These are phyloP conservation scores for Platanthera zijinensis DNA, from an alignment of 106 monocot species.

Conservation along the genomic window DNA sequence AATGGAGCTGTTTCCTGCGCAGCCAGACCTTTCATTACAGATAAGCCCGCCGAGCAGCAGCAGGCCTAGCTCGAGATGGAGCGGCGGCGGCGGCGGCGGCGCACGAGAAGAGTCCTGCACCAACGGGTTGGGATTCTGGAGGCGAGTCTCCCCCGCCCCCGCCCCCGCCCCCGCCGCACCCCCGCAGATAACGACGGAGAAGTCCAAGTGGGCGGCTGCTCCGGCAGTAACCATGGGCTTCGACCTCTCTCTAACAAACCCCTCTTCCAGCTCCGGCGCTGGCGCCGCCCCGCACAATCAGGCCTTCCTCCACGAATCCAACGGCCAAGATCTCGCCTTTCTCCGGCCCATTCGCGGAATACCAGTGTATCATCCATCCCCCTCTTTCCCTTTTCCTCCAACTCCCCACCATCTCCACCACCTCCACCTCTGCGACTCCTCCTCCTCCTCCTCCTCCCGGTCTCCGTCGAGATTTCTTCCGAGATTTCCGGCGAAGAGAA, in stretches of 20 bases:
- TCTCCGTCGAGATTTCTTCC: conserved; percentile 40
- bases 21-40: conserved; percentile 62
- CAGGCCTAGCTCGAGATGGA: conserved; percentile 12
- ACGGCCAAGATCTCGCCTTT: conserved; percentile 16
- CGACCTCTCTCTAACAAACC: conserved; percentile 22
- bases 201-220: not conserved
- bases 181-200: not conserved
- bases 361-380: conserved; percentile 42
- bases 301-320: conserved; percentile 2
- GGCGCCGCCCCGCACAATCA: not conserved
- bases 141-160: conserved; percentile 8
- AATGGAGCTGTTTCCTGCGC: conserved; percentile 62
- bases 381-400: conserved; percentile 19
- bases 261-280: conserved; percentile 1
- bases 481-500: conserved; percentile 59
- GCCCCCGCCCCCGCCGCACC: not conserved
- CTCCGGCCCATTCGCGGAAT: conserved; percentile 53
- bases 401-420: conserved; percentile 26
- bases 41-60: conserved; percentile 48
- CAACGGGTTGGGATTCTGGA: conserved; percentile 38
- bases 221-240: not conserved
- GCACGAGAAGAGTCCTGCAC: conserved; percentile 6
- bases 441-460: conserved; percentile 25
- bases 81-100: conserved; percentile 10
- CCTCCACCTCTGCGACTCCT: conserved; percentile 24